A percentile compares a stretch with the other conserved stretches of the same genome.
Evolutionary conservation across 768 basidiomycete genomes (phyloP).

Genomic region (Dioszegia crocea): DNA sequence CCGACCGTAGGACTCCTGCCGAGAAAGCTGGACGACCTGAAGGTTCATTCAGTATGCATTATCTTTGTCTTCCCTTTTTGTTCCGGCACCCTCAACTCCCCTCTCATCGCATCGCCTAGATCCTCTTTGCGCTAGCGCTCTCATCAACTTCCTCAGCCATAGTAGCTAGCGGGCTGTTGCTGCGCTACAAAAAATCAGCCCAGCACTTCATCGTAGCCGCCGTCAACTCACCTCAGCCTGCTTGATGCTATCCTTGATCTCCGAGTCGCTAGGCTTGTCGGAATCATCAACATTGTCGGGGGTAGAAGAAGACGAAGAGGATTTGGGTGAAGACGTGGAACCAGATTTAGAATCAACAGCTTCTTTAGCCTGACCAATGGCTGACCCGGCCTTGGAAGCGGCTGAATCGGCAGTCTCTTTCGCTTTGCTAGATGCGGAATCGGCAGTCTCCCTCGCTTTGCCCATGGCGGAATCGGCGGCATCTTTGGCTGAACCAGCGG

Average conservation of each 20-base stretch:
- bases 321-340: no score
- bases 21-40: no score
- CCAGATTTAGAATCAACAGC: no score
- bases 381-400: background rate
- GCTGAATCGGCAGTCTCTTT: no score
- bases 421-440: no score
- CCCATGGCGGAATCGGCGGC: no score
- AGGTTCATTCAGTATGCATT: background rate
- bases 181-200: background rate
- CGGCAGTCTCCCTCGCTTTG: no score
- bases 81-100: background rate
- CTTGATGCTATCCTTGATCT: constrained; percentile 13
- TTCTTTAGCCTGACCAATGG: background rate
- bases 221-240: constrained; percentile 7
- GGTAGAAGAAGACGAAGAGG: background rate
- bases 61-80: background rate
- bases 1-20: no score
- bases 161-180: constrained; percentile 3
- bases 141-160: constrained; percentile 9
- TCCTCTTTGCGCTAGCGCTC: background rate
- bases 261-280: constrained; percentile 11
- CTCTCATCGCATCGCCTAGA: background rate
- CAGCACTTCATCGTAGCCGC: no score
- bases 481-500: no score
- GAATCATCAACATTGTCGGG: constrained; percentile 12